Evolutionary conservation across 2,329 filamentous ascomycete genomes (phyloP).

Genomic region (Scortechinia acanthostroma): DNA sequence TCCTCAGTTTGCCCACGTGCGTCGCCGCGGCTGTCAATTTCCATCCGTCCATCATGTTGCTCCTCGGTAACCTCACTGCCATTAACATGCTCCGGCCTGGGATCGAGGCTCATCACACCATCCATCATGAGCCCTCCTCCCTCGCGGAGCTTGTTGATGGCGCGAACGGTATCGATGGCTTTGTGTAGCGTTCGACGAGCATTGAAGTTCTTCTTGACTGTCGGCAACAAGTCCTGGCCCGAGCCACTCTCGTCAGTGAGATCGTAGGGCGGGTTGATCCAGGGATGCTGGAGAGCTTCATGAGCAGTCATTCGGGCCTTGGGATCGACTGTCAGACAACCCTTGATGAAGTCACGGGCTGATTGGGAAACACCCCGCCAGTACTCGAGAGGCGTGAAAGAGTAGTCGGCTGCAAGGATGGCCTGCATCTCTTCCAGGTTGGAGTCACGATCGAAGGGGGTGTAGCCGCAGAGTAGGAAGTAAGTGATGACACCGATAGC

Average conservation of each 20-base stretch:
- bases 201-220: constrained; percentile 67
- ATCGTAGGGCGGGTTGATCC: constrained; percentile 49
- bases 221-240: constrained; percentile 48
- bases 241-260: constrained; percentile 22
- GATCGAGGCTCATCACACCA: constrained; percentile 46
- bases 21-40: constrained; percentile 49
- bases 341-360: constrained; percentile 85
- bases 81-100: constrained; percentile 22
- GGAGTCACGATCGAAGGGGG: constrained; percentile 91
- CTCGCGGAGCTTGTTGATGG: constrained; percentile 61
- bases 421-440: constrained; percentile 99
- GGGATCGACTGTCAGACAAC: constrained; percentile 86
- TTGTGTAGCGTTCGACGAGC: constrained; percentile 57
- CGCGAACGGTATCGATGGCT: constrained; percentile 61
- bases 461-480: constrained; percentile 95
- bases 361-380: constrained; percentile 86
- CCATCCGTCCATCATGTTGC: constrained; percentile 25
- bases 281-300: constrained; percentile 39
- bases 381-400: constrained; percentile 88
- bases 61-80: not conserved
- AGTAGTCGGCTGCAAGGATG: constrained; percentile 92
- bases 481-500: constrained; percentile 97
- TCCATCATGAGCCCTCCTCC: constrained; percentile 58
- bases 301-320: constrained; percentile 84
- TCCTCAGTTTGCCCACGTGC: constrained; percentile 53